Evolutionary conservation across 2,329 filamentous ascomycete genomes (phyloP).

Genomic region (Septoria petroselini): DNA sequence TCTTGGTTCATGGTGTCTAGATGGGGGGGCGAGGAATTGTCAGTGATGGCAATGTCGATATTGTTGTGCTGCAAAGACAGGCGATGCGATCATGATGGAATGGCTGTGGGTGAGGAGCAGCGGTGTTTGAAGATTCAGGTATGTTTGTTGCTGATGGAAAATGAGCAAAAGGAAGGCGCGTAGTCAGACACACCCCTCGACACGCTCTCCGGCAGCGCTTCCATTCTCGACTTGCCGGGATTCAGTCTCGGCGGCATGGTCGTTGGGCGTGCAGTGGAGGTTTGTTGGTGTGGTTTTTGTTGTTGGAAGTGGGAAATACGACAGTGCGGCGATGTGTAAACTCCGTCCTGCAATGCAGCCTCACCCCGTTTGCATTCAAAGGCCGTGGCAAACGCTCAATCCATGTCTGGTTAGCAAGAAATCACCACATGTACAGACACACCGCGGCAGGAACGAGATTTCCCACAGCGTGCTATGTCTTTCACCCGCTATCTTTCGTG

Average conservation of each 20-base stretch:
- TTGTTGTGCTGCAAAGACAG: not conserved
- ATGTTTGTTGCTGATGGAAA: not conserved
- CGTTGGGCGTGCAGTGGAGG: not conserved
- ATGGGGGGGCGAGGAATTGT: not conserved
- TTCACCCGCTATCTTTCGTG: no score
- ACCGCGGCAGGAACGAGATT: no score
- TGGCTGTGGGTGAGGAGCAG: not conserved
- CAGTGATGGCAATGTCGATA: constrained; percentile 1
- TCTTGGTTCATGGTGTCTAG: constrained; percentile 32
- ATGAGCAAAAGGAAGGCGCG: not conserved
- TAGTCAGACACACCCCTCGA: not conserved
- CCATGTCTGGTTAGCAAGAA: no score
- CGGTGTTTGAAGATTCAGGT: not conserved
- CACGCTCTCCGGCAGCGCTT: not conserved
- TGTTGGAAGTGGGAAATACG: no score
- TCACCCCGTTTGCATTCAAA: not conserved
- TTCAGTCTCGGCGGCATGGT: not conserved
- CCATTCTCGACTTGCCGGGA: not conserved
- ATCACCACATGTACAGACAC: no score
- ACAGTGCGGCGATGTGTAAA: no score
- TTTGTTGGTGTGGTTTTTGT: not conserved
- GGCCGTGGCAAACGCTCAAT: no score
- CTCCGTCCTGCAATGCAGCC: not conserved
- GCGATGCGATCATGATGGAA: not conserved
- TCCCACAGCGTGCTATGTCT: no score